A percentile compares a stretch with the other conserved stretches of the same genome.
These are phyloP conservation scores for Candida tropicalis DNA, from an alignment of 1,139 yeast species.

Conservation along the genomic window DNA sequence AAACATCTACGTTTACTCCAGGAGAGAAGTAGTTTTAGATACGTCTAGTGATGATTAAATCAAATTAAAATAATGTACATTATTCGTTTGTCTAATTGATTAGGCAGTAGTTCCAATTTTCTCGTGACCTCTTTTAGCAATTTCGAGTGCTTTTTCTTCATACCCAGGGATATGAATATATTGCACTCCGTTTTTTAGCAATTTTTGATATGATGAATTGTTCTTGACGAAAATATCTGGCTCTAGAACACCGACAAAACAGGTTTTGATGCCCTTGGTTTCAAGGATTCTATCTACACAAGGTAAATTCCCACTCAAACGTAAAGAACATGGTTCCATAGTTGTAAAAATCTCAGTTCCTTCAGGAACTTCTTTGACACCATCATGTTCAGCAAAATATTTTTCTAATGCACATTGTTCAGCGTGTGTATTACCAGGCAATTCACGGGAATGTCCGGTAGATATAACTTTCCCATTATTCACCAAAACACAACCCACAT, in stretches of 20 bases:
- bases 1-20: conserved; percentile 58
- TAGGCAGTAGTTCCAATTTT: conserved; percentile 41
- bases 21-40: conserved; percentile 55
- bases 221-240: conserved; percentile 86
- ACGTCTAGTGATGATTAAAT: conserved; percentile 24
- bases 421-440: conserved; percentile 96
- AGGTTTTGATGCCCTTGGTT: conserved; percentile 56
- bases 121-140: conserved; percentile 79
- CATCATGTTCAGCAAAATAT: conserved; percentile 43
- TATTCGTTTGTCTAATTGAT: background rate
- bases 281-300: conserved; percentile 78
- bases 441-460: conserved; percentile 87
- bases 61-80: conserved; percentile 13
- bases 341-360: conserved; percentile 91
- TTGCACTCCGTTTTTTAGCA: conserved; percentile 59
- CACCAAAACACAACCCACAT: conserved; percentile 91
- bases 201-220: conserved; percentile 62
- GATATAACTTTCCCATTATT: conserved; percentile 64
- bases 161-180: conserved; percentile 84
- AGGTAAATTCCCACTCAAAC: conserved; percentile 89
- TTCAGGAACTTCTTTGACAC: conserved; percentile 54
- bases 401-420: conserved; percentile 94
- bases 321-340: conserved; percentile 94
- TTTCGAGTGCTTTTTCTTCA: conserved; percentile 67
- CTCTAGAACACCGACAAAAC: conserved; percentile 90